These are phyloP conservation scores for Talaromyces sp. DNA, from an alignment of 2,329 filamentous ascomycete species.

Conservation along the genomic window DNA sequence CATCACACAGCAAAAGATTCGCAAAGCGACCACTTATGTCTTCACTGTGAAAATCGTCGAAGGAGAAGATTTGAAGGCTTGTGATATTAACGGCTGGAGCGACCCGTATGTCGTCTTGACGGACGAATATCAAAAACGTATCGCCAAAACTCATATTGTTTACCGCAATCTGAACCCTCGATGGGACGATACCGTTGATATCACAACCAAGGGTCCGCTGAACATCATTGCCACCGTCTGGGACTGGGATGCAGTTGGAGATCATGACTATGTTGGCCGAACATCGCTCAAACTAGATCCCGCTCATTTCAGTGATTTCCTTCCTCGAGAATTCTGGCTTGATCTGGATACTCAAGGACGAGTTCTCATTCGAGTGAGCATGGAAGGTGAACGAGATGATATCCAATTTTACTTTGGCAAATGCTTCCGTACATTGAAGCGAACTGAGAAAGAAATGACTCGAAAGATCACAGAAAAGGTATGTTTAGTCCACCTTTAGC, in stretches of 20 bases:
- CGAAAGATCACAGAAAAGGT: conserved; percentile 97
- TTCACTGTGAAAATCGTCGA: conserved; percentile 99
- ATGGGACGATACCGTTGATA: conserved; percentile 97
- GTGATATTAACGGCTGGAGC: conserved; percentile 87
- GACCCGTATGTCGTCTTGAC: conserved; percentile 96
- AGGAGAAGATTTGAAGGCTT: conserved; percentile 96
- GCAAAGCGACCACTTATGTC: conserved; percentile 80
- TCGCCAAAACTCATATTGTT: conserved; percentile 90
- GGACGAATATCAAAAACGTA: conserved; percentile 94
- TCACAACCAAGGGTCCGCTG: conserved; percentile 84
- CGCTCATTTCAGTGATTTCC: conserved; percentile 92
- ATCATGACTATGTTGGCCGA: conserved; percentile 94
- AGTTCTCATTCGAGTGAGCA: conserved; percentile 84
- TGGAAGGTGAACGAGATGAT: conserved; percentile 97
- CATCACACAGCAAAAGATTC: conserved; percentile 58
- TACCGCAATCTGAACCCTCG: conserved; percentile 87
- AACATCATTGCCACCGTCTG: conserved; percentile 96
- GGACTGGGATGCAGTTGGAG: conserved; percentile 96
- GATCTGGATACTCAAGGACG: conserved; percentile 94
- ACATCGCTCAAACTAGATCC: conserved; percentile 98
- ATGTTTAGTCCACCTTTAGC: conserved; percentile 26
- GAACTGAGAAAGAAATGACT: conserved; percentile 97
- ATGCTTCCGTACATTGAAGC: conserved; percentile 89
- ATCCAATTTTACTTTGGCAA: conserved; percentile 99
- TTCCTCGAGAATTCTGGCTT: conserved; percentile 95